Percentiles rank a stretch among this genome's conserved stretches.
These are phyloP conservation scores for Perkinsela sp. DNA, from an alignment of 208 protist species.

Conservation along the genomic window DNA sequence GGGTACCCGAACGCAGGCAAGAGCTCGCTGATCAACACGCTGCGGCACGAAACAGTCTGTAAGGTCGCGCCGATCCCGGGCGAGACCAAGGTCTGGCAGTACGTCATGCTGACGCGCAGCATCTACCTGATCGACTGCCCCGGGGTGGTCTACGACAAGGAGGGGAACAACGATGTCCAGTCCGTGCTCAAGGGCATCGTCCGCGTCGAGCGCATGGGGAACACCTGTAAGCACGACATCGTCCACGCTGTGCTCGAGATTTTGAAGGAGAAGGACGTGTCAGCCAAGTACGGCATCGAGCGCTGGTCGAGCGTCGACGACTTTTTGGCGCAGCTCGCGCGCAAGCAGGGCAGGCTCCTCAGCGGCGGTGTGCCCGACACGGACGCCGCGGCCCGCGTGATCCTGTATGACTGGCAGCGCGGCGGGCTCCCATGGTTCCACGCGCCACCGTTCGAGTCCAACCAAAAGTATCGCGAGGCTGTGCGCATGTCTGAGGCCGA, in stretches of 20 bases:
- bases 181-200: slow-evolving; percentile 93
- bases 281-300: slow-evolving; percentile 73
- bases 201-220: slow-evolving; percentile 57
- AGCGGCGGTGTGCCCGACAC: slow-evolving; percentile 77
- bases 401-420: slow-evolving; percentile 89
- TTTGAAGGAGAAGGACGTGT: slow-evolving; percentile 81
- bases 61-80: slow-evolving; percentile 97
- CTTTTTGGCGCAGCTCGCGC: slow-evolving; percentile 84
- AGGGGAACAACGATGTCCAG: slow-evolving; percentile 78
- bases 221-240: slow-evolving; percentile 69
- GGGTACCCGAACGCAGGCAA: slow-evolving; percentile 99
- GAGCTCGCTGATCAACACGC: slow-evolving; percentile 96
- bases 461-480: slow-evolving; percentile 48
- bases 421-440: slow-evolving; percentile 87
- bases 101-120: slow-evolving; percentile 85
- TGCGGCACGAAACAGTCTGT: slow-evolving; percentile 86
- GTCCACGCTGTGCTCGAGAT: slow-evolving; percentile 74
- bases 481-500: slow-evolving; percentile 20
- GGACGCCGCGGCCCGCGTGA: slow-evolving; percentile 70
- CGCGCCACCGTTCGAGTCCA: slow-evolving; percentile 55
- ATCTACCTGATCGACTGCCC: slow-evolving; percentile 99
- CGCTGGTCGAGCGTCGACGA: slow-evolving; percentile 72
- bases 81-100: slow-evolving; percentile 99
- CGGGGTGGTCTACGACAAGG: slow-evolving; percentile 79
- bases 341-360: slow-evolving; percentile 70